Percentiles rank a stretch among this genome's conserved stretches.
These are phyloP conservation scores for Cenchrus americanus DNA, from an alignment of 176 grass and related monocot species.

Conservation along the genomic window DNA sequence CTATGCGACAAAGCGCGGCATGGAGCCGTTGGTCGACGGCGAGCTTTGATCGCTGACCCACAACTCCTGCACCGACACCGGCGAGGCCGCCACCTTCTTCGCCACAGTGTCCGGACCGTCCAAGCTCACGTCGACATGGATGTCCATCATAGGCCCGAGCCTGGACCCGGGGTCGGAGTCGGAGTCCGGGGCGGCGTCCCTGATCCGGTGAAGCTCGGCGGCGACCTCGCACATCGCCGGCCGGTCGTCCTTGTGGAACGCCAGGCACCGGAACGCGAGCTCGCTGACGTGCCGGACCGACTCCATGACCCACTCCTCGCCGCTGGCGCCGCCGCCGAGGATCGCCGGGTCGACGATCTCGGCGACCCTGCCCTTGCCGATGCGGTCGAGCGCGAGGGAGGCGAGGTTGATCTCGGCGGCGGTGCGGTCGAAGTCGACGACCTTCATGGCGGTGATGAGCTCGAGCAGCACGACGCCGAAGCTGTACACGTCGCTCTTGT, in stretches of 20 bases:
- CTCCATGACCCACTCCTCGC: conserved; percentile 55
- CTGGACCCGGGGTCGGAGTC: background rate
- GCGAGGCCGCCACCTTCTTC: conserved; percentile 46
- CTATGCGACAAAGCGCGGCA: conserved; percentile 42
- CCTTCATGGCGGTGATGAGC: conserved; percentile 93
- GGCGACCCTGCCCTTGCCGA: conserved; percentile 56
- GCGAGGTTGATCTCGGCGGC: conserved; percentile 83
- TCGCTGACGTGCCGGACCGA: conserved; percentile 73
- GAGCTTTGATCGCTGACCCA: conserved; percentile 79
- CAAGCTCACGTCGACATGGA: background rate
- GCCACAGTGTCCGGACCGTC: background rate
- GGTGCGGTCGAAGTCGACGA: conserved; percentile 73
- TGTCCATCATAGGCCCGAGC: background rate
- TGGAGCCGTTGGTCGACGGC: conserved; percentile 63
- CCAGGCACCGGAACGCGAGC: conserved; percentile 87
- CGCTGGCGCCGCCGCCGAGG: background rate
- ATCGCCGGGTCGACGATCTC: conserved; percentile 84
- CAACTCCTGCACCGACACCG: conserved; percentile 68
- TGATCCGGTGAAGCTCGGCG: conserved; percentile 57
- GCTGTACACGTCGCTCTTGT: conserved; percentile 98
- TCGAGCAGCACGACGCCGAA: conserved; percentile 96
- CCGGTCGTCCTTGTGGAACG: conserved; percentile 79
- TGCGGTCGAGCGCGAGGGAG: conserved; percentile 64
- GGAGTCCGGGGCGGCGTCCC: conserved; percentile 12
- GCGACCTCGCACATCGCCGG: conserved; percentile 87